Percentiles rank a stretch among this genome's conserved stretches.
Evolutionary conservation across 306 rosid genomes (phyloP).

Genomic region (Cyamopsis tetragonoloba): DNA sequence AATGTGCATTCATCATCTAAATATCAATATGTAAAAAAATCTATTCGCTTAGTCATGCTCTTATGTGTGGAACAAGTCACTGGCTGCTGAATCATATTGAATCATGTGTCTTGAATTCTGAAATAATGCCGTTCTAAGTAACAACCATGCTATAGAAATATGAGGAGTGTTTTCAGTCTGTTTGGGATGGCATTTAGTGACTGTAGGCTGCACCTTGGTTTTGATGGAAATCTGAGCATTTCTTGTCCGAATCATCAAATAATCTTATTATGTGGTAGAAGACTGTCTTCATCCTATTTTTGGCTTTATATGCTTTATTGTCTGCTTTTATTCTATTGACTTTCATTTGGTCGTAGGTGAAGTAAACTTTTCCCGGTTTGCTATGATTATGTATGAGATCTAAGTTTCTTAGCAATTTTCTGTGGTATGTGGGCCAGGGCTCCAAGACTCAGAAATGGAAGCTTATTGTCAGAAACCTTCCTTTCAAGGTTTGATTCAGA

Average conservation of each 20-base stretch:
- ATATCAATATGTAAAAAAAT: neutral
- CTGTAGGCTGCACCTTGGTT: neutral
- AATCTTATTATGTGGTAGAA: neutral
- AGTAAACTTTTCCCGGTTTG: neutral
- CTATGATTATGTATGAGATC: constrained; percentile 3
- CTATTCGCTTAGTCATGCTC: neutral
- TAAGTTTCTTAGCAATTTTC: constrained; percentile 30
- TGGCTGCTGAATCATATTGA: no score
- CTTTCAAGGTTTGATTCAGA: constrained; percentile 69
- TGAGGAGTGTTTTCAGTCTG: neutral
- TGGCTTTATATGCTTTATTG: constrained; percentile 13
- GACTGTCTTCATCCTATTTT: neutral
- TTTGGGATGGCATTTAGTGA: neutral
- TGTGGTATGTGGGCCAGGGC: constrained; percentile 54
- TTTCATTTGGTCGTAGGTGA: neutral
- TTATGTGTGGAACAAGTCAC: constrained; percentile 3
- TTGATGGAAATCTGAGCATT: neutral
- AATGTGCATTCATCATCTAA: constrained; percentile 1
- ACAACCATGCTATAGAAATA: neutral
- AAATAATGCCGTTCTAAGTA: no score
- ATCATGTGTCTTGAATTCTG: no score
- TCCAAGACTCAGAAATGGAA: constrained; percentile 96
- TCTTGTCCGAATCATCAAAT: neutral
- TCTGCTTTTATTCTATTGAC: constrained; percentile 7
- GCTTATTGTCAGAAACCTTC: constrained; percentile 85